These are phyloP conservation scores for Fusarium udum DNA, from an alignment of 2,329 filamentous ascomycete genomes.

Conservation along the genomic window DNA sequence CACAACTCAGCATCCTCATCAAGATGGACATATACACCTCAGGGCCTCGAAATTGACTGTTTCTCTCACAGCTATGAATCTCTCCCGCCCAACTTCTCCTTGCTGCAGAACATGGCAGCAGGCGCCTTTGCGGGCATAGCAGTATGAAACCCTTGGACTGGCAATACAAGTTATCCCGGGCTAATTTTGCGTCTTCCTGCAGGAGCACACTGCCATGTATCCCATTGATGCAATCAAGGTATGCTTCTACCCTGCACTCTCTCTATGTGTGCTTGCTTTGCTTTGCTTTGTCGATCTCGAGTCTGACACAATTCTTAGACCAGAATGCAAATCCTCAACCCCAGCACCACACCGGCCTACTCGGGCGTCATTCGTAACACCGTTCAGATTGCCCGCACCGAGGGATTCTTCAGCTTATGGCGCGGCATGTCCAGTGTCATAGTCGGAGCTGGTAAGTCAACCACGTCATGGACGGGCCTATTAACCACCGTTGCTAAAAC, in stretches of 20 bases:
- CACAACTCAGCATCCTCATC: not conserved
- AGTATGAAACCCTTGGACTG: conserved; percentile 61
- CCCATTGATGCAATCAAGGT: conserved; percentile 98
- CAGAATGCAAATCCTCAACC: conserved; percentile 95
- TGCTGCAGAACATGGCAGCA: conserved; percentile 93
- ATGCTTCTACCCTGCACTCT: conserved; percentile 23
- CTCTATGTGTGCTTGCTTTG: not conserved
- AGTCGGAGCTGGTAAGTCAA: conserved; percentile 82
- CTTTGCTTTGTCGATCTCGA: not conserved
- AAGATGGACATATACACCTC: not conserved
- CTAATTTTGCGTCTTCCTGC: conserved; percentile 32
- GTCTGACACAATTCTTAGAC: conserved; percentile 67
- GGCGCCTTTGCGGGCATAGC: conserved; percentile 97
- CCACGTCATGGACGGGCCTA: not conserved
- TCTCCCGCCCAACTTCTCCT: conserved; percentile 91
- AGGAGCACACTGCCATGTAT: conserved; percentile 99
- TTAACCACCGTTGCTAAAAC: conserved; percentile 16
- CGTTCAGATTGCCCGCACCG: conserved; percentile 87
- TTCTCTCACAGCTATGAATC: conserved; percentile 78
- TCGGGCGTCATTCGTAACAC: conserved; percentile 92
- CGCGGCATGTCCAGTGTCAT: conserved; percentile 96
- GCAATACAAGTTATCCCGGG: not conserved
- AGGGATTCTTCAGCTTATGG: conserved; percentile 93
- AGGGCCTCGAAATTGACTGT: conserved; percentile 5
- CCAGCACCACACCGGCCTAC: conserved; percentile 82